These are phyloP conservation scores for Apophysomyces elegans DNA, from an alignment of 371 early-diverging fungal species.

Conservation along the genomic window DNA sequence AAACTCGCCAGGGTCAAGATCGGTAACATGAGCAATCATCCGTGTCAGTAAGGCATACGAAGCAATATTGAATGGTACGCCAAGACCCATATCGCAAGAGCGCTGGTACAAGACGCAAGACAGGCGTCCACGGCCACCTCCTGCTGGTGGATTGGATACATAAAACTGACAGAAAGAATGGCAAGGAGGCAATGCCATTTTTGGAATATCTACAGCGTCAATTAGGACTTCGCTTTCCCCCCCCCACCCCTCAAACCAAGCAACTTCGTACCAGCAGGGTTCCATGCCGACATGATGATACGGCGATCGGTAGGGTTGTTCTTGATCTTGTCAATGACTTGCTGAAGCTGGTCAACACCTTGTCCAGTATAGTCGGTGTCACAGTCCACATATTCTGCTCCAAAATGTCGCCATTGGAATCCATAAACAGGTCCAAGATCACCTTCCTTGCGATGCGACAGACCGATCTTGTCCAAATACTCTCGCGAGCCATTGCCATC, in stretches of 20 bases:
- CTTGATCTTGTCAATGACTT: slow-evolving; percentile 89
- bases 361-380: slow-evolving; percentile 91
- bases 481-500: slow-evolving; percentile 96
- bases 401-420: slow-evolving; percentile 99
- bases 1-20: slow-evolving; percentile 89
- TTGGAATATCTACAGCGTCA: slow-evolving; percentile 55
- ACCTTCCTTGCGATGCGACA: slow-evolving; percentile 83
- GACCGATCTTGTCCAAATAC: slow-evolving; percentile 87
- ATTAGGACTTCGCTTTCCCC: not conserved
- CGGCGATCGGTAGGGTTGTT: slow-evolving; percentile 92
- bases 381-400: slow-evolving; percentile 90
- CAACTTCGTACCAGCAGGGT: slow-evolving; percentile 81
- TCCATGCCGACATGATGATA: slow-evolving; percentile 98
- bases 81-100: slow-evolving; percentile 98
- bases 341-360: slow-evolving; percentile 95
- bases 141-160: slow-evolving; percentile 69
- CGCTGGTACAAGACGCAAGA: slow-evolving; percentile 98
- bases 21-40: slow-evolving; percentile 94
- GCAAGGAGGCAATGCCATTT: slow-evolving; percentile 97
- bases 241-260: not conserved
- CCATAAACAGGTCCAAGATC: slow-evolving; percentile 99
- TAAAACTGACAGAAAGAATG: slow-evolving; percentile 96
- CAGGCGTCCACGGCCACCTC: slow-evolving; percentile 58
- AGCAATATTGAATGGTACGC: slow-evolving; percentile 99
- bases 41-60: slow-evolving; percentile 95